A percentile compares a stretch with the other conserved stretches of the same genome.
phyloP scores from a whole-genome alignment of 2,329 filamentous ascomycete genomes.

The Aspergillus pseudoviridinutans region DNA sequence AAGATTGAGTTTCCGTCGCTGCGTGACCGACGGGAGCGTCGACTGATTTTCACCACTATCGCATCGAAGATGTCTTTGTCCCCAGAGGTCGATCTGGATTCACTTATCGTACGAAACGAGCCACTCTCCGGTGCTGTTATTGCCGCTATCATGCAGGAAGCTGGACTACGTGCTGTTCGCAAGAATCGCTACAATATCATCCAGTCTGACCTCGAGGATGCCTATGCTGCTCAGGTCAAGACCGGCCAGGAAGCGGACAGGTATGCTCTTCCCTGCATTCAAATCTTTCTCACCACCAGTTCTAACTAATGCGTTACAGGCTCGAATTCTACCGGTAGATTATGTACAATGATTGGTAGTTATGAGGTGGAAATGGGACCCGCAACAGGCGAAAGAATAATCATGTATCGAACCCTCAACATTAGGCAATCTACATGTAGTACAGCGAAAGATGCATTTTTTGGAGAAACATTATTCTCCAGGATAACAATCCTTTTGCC shows the following conservation, averaged over 20 bases:
- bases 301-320: slow-evolving; percentile 55
- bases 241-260: slow-evolving; percentile 65
- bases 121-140: slow-evolving; percentile 93
- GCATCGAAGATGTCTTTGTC: slow-evolving; percentile 95
- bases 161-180: slow-evolving; percentile 84
- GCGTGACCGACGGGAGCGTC: slow-evolving; percentile 86
- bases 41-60: slow-evolving; percentile 96
- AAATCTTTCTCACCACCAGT: slow-evolving; percentile 14
- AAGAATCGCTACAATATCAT: slow-evolving; percentile 99
- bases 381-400: slow-evolving; percentile 20
- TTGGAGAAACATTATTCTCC: slow-evolving; percentile 10
- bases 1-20: slow-evolving; percentile 99
- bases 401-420: slow-evolving; percentile 29
- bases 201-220: slow-evolving; percentile 92
- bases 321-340: slow-evolving; percentile 82
- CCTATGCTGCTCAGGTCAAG: slow-evolving; percentile 96
- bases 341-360: slow-evolving; percentile 1
- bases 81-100: slow-evolving; percentile 94
- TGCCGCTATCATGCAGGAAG: slow-evolving; percentile 98
- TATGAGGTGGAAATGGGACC: slow-evolving; percentile 10
- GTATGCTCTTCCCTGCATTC: slow-evolving; percentile 29
- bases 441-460: slow-evolving; percentile 11
- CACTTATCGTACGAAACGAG: slow-evolving; percentile 93
- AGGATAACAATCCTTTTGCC: not conserved
- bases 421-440: slow-evolving; percentile 16